Conservation (phyloP, 2,329 filamentous ascomycete species). For the Trichoderma breve region DNA sequence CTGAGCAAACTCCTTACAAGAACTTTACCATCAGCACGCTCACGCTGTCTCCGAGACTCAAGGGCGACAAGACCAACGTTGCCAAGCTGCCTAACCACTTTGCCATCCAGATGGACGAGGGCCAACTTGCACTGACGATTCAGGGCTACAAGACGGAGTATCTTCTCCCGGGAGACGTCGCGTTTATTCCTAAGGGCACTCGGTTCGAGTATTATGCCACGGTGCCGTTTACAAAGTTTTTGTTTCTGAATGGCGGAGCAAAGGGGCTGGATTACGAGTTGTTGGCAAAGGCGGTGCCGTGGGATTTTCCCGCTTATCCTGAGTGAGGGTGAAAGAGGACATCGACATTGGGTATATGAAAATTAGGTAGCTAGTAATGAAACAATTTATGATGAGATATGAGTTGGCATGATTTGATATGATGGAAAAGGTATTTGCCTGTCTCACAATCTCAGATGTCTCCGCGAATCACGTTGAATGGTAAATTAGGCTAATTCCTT, state of each 20-base stretch:
- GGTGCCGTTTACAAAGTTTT: conserved; percentile 28
- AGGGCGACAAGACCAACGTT: conserved; percentile 18
- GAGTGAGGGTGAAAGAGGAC: neutral
- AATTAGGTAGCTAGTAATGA: neutral
- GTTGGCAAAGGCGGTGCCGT: conserved; percentile 22
- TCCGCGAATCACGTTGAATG: neutral
- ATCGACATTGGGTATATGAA: neutral
- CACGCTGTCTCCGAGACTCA: conserved; percentile 21
- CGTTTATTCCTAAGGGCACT: conserved; percentile 27
- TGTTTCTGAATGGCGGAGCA: conserved; percentile 29
- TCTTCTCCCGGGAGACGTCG: conserved; percentile 29
- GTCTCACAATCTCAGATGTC: neutral
- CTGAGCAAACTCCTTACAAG: conserved; percentile 18
- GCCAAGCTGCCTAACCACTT: conserved; percentile 23
- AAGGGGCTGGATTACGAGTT: conserved; percentile 28
- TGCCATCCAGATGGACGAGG: conserved; percentile 30
- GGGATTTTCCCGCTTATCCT: conserved; percentile 27
- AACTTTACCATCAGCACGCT: conserved; percentile 28
- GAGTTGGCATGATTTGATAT: neutral
- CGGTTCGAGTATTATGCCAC: conserved; percentile 27
- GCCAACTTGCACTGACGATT: conserved; percentile 26
- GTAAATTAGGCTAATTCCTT: neutral
- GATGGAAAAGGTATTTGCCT: neutral
- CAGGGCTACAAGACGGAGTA: conserved; percentile 26
- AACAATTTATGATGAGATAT: neutral